Base-by-base conservation (phyloP, 495 filamentous ascomycete genomes). In the Elaphomyces granulatus region DNA sequence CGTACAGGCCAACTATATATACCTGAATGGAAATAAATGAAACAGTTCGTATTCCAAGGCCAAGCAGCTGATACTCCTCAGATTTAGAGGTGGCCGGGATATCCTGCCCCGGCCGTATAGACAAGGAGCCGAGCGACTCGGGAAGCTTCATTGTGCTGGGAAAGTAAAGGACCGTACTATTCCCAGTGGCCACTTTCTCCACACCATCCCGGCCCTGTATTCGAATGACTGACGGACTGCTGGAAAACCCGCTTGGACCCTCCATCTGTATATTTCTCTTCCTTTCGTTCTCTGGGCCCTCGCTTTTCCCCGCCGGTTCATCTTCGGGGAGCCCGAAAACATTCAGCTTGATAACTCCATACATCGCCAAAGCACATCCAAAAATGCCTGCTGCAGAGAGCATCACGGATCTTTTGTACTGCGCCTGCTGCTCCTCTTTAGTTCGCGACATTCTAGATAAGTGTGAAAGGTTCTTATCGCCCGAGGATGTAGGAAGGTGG, bases 1-100 rank as follows among this genome's bases (percentile, higher is more conserved):
- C 68, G 59, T 98, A 98, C 45, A 90, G 63, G 4, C 90, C 90
- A 0, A 93, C 81, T 12, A 94, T 81, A 64, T 98, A 98, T 40
- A 98, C 90, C 54, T 93, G 77, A 18, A 98, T 82, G n/a, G 73
- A 61, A 32, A 98, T 55, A 53, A 95, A 93, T 28, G 78, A 86
- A 15, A 98, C 90, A 6, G 80, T 88, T 38, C 90, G 75, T 37
- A 88, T 73, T 7, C 90, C 90, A 30, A 94, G 65, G 0, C 90
- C 90, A 4, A 95, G 67, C 0, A 95, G 71, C 19, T 83, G 83
- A 56, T 94, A 95, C 45, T 92, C 83, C 16, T 64, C 61, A 7
- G 41, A 36, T 9, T 44, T 40, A 14, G 40, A 41, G 8, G 32
- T 34, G n/a, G 49, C 37, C 3, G 49, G 43, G 0, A 66, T 23